Evolutionary conservation across 2,329 filamentous ascomycete species (phyloP), one percentile per base, ranked within the genome.

Genomic region (Curvularia hawaiiensis): DNA sequence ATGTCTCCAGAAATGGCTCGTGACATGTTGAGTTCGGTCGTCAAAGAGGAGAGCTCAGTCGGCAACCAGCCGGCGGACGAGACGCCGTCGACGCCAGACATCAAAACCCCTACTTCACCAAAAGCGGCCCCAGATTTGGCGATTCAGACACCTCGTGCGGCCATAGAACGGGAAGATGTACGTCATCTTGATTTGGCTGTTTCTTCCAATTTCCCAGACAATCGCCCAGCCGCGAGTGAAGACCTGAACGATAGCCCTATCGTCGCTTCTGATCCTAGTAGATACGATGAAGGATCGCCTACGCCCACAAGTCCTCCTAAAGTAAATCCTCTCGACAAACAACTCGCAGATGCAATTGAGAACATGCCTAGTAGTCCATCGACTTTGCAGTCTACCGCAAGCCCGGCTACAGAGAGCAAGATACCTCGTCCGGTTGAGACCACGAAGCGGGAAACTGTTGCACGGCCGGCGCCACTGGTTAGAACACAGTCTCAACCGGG

Each of bases 1-100:
- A 79, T 85, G 61, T 87, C 82, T 14, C 81, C 82, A 0, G 87
- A 90, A 65, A 87, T 87, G 66, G 83, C 86, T 9, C 83, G 87
- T 52, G 81, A 88, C 69, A 85, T 88, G 63, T 74, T 90, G 28
- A 83, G 83, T 7, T 87, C 86, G 9, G 87, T 89, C 3, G 83
- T 89, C 14, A 84, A 90, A 67, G 85, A 89, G 67, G 84, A 90
- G 64, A 79, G 81, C 38, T 62, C 70, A 8, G 47, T 66, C 9
- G 69, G 71, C 12, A 70, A 59, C 31, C 54, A 59, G 12, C 50
- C 54, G 20, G 31, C 30, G 7, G 63, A 68, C 8, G 45, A 26
- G 7, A 59, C 54, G 9, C 26, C 46, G 7, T 26, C 47, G 38
- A 33, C 51, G 33, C 52, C 61, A 38, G 56, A 63, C 20, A 41